phyloP scores from a whole-genome alignment of 192 early-diverging fungal genomes.

The Backusella sp. region DNA sequence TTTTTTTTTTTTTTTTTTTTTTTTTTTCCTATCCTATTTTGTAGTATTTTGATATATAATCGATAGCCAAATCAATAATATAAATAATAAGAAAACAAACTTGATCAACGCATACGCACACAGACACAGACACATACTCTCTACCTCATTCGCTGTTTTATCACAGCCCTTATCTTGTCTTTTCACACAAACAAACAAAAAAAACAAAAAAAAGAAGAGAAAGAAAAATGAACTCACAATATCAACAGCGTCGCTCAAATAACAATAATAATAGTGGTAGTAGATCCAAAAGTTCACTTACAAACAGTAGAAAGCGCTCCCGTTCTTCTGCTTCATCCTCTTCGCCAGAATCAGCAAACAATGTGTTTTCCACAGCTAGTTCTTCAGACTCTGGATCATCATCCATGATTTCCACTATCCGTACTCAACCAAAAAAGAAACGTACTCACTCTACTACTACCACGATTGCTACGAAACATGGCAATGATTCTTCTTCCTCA shows the following conservation, averaged over 20 bases:
- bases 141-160: not conserved
- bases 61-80: not conserved
- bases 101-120: not conserved
- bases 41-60: not conserved
- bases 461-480: not conserved
- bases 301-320: slow-evolving; percentile 11
- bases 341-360: slow-evolving; percentile 1
- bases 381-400: slow-evolving; percentile 30
- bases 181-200: not conserved
- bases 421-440: not conserved
- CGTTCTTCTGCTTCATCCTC: slow-evolving; percentile 14
- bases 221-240: not conserved
- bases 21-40: not conserved
- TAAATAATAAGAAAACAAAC: not conserved
- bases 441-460: not conserved
- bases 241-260: not conserved
- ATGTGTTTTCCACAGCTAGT: slow-evolving; percentile 8
- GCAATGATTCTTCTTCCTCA: not conserved
- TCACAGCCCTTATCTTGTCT: not conserved
- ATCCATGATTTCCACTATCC: slow-evolving; percentile 10
- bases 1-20: not conserved
- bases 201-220: not conserved
- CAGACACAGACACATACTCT: not conserved
- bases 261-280: not conserved
- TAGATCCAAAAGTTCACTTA: not conserved